These are phyloP conservation scores for Ramularia collo-cygni DNA, from an alignment of 2,329 filamentous ascomycete species.

Conservation along the genomic window DNA sequence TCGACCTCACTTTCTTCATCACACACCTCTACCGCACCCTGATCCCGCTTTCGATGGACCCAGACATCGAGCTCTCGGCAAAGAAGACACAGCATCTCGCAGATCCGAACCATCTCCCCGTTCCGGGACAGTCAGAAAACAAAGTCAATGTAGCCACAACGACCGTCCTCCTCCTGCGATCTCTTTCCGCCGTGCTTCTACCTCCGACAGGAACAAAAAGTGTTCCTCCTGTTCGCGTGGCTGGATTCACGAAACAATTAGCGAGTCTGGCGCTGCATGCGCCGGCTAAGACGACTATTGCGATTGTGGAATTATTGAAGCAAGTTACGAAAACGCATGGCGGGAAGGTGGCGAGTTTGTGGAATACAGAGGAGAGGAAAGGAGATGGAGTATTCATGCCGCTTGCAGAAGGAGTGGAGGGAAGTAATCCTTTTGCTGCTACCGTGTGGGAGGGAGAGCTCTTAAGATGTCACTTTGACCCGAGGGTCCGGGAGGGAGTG, in stretches of 20 bases:
- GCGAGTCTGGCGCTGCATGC: conserved; percentile 75
- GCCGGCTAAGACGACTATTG: conserved; percentile 81
- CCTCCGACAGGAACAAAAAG: conserved; percentile 66
- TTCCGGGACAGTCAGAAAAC: conserved; percentile 36
- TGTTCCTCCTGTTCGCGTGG: conserved; percentile 75
- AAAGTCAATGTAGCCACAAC: conserved; percentile 94
- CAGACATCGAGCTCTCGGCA: conserved; percentile 76
- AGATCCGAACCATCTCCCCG: conserved; percentile 49
- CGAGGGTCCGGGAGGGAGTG: conserved; percentile 65
- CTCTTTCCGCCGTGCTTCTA: conserved; percentile 72
- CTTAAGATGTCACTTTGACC: conserved; percentile 76
- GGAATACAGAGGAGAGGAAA: conserved; percentile 89
- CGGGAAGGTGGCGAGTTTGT: conserved; percentile 75
- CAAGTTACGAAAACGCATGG: conserved; percentile 76
- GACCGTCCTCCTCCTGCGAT: conserved; percentile 82
- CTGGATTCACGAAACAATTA: conserved; percentile 87
- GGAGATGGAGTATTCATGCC: conserved; percentile 84
- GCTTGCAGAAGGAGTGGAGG: conserved; percentile 65
- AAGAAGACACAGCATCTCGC: conserved; percentile 65
- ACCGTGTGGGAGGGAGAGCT: conserved; percentile 94
- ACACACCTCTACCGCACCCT: conserved; percentile 86
- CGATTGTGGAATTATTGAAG: conserved; percentile 68
- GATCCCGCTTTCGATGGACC: conserved; percentile 67
- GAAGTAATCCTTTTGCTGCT: conserved; percentile 80
- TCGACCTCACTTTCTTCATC: conserved; percentile 93